Evolutionary conservation across 2,329 filamentous ascomycete genomes (phyloP).

Genomic region (Moelleriella libera): DNA sequence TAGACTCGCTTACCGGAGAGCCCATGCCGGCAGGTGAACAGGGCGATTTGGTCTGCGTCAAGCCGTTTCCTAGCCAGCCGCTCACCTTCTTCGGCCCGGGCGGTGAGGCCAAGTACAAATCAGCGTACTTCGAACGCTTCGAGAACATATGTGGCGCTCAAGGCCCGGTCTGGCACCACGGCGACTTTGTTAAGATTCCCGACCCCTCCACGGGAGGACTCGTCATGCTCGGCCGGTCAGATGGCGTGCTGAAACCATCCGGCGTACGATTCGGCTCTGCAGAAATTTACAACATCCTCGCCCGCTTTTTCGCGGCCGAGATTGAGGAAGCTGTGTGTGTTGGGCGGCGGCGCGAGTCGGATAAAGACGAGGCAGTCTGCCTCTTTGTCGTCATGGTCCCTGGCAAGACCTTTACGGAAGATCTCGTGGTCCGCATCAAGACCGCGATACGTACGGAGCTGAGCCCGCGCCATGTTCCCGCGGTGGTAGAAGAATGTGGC

Average conservation of each 20-base stretch:
- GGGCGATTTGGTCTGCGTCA: slow-evolving; percentile 77
- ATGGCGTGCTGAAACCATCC: slow-evolving; percentile 84
- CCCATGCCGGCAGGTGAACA: slow-evolving; percentile 48
- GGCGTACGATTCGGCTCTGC: slow-evolving; percentile 87
- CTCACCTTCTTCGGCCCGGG: slow-evolving; percentile 68
- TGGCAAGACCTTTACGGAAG: slow-evolving; percentile 39
- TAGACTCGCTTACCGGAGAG: slow-evolving; percentile 42
- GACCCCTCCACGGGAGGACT: slow-evolving; percentile 62
- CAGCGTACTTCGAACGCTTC: slow-evolving; percentile 83
- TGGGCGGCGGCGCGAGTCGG: slow-evolving; percentile 55
- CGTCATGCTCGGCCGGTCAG: slow-evolving; percentile 81
- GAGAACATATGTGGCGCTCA: slow-evolving; percentile 23
- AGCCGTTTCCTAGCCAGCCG: slow-evolving; percentile 82
- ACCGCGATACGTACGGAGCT: slow-evolving; percentile 59
- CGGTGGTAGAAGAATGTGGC: slow-evolving; percentile 62
- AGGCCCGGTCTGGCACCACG: slow-evolving; percentile 70
- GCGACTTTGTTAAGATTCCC: slow-evolving; percentile 64
- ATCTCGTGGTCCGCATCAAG: slow-evolving; percentile 51
- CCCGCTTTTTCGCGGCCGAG: slow-evolving; percentile 64
- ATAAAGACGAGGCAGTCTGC: slow-evolving; percentile 75
- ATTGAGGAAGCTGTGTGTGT: slow-evolving; percentile 82
- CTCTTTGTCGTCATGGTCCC: slow-evolving; percentile 71
- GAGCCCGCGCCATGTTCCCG: slow-evolving; percentile 80
- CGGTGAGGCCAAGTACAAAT: slow-evolving; percentile 58
- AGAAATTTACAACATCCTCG: slow-evolving; percentile 91